Conservation (phyloP, 2,329 filamentous ascomycete genomes). For the Fusarium sp. region DNA sequence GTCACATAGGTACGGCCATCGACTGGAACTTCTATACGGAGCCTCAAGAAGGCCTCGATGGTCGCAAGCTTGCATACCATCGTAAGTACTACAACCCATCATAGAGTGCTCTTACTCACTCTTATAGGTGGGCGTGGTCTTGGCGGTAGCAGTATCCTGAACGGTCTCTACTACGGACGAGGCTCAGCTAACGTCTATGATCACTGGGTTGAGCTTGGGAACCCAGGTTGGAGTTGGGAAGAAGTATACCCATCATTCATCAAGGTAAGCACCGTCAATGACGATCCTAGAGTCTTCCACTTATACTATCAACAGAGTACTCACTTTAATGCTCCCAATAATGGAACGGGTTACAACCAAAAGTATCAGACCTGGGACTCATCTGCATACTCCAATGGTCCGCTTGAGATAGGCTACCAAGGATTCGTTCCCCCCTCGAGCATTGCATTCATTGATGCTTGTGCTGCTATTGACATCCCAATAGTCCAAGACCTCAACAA, state of each 20-base stretch:
- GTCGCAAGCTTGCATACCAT: slow-evolving; percentile 7
- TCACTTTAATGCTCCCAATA: slow-evolving; percentile 5
- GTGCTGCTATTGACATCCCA: not conserved
- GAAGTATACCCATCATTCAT: slow-evolving; percentile 1
- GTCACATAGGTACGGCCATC: not conserved
- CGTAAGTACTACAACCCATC: not conserved
- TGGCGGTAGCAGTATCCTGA: slow-evolving; percentile 7
- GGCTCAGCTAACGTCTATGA: slow-evolving; percentile 13
- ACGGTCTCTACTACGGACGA: slow-evolving; percentile 12
- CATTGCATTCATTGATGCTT: slow-evolving; percentile 5
- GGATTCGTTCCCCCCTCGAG: slow-evolving; percentile 9
- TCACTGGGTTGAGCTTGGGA: slow-evolving; percentile 6
- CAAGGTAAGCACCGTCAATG: not conserved
- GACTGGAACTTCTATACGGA: slow-evolving; percentile 14
- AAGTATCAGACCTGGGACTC: slow-evolving; percentile 2
- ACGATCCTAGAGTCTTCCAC: accelerated
- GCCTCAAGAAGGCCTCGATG: not conserved
- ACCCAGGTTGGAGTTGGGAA: slow-evolving; percentile 11
- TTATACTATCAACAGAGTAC: not conserved
- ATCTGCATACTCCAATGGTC: not conserved
- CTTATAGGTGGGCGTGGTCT: not conserved
- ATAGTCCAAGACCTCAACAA: slow-evolving; percentile 1
- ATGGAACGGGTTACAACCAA: not conserved
- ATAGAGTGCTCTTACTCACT: not conserved
- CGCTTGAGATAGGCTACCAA: not conserved